Conservation (phyloP, 140 eudicot genomes). For the Stevia rebaudiana region DNA sequence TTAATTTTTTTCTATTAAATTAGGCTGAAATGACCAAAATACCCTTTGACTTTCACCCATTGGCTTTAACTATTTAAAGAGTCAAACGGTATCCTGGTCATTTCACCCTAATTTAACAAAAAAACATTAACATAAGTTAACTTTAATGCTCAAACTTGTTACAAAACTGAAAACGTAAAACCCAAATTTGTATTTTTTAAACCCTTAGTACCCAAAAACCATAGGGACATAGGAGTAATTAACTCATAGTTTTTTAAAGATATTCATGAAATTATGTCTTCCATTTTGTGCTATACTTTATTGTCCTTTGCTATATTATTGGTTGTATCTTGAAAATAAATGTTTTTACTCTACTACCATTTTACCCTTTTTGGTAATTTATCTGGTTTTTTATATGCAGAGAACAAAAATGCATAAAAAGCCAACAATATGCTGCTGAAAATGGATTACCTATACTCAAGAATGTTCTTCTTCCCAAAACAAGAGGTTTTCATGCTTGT, state of each 20-base stretch:
- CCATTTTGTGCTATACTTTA: slow-evolving; percentile 6
- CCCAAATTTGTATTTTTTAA: not conserved
- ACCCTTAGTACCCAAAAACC: too few relatives aligned
- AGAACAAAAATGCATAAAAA: slow-evolving; percentile 56
- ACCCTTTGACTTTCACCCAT: too few relatives aligned
- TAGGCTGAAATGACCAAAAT: too few relatives aligned
- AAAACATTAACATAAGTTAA: too few relatives aligned
- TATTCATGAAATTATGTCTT: not conserved
- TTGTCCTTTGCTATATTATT: not conserved
- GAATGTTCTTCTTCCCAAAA: slow-evolving; percentile 77
- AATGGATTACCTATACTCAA: slow-evolving; percentile 64
- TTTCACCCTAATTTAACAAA: too few relatives aligned
- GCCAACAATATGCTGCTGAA: slow-evolving; percentile 65
- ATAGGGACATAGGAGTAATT: too few relatives aligned
- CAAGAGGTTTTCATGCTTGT: slow-evolving; percentile 71
- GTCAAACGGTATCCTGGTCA: too few relatives aligned
- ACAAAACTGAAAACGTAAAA: too few relatives aligned
- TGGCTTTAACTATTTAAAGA: too few relatives aligned
- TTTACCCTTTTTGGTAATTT: slow-evolving; percentile 9
- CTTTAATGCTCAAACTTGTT: too few relatives aligned
- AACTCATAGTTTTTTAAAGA: too few relatives aligned
- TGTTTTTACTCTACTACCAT: slow-evolving; percentile 1
- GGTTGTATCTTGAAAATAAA: not conserved
- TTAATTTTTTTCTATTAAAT: too few relatives aligned
- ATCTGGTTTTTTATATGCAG: slow-evolving; percentile 34